phyloP scores from a whole-genome alignment of 768 basidiomycete genomes.

The Trametes cinnabarina region DNA sequence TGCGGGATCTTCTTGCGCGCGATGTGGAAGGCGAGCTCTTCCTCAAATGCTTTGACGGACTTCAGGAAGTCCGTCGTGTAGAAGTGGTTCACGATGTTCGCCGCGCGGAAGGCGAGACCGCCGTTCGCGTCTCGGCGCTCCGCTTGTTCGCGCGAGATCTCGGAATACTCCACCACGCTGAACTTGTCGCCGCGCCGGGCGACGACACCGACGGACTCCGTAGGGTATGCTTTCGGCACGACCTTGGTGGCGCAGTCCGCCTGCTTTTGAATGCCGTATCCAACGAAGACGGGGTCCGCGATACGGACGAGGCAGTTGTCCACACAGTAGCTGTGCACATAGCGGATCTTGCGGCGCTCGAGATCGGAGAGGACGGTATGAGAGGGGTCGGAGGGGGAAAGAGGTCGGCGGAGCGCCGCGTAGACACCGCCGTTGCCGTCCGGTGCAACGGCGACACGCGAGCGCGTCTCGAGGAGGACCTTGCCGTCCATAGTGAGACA shows the following conservation, averaged over 20 bases:
- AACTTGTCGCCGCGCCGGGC: slow-evolving; percentile 80
- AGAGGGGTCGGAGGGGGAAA: slow-evolving; percentile 56
- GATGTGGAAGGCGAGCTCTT: slow-evolving; percentile 93
- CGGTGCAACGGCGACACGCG: slow-evolving; percentile 88
- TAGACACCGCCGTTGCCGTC: slow-evolving; percentile 98
- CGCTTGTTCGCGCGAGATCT: slow-evolving; percentile 86
- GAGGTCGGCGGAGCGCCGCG: slow-evolving; percentile 81
- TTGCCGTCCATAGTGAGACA: slow-evolving; percentile 94
- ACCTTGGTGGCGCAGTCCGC: slow-evolving; percentile 96
- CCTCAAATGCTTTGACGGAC: slow-evolving; percentile 75
- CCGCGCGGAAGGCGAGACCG: slow-evolving; percentile 88
- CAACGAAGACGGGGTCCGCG: slow-evolving; percentile 96
- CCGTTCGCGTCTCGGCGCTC: slow-evolving; percentile 70
- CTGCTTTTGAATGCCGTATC: slow-evolving; percentile 85
- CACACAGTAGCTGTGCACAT: slow-evolving; percentile 95
- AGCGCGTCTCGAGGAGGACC: slow-evolving; percentile 78
- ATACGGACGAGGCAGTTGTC: slow-evolving; percentile 99
- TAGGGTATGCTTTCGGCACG: slow-evolving; percentile 82
- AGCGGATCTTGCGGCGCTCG: slow-evolving; percentile 67
- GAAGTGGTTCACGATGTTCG: slow-evolving; percentile 98
- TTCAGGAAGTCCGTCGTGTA: slow-evolving; percentile 88
- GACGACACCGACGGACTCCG: slow-evolving; percentile 94
- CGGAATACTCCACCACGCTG: slow-evolving; percentile 96
- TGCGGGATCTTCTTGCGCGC: slow-evolving; percentile 96
- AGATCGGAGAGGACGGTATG: slow-evolving; percentile 85